Conservation (phyloP, 2,329 filamentous ascomycete species). For the Bipolaris gigantea region DNA sequence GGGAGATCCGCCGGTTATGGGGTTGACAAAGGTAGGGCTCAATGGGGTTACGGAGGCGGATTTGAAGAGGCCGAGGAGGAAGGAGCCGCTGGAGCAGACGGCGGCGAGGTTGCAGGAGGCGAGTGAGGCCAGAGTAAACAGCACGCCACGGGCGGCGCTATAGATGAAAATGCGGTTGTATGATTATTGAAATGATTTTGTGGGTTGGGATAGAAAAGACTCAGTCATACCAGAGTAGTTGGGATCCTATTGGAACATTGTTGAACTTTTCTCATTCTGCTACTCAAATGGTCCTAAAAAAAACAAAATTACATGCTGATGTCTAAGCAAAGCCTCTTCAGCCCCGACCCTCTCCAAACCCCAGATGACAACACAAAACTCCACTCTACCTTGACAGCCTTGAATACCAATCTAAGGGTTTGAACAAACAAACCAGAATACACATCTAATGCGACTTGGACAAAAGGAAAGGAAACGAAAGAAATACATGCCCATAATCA, state of each 20-base stretch:
- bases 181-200: not conserved
- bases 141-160: constrained; percentile 12
- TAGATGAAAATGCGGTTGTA: constrained; percentile 9
- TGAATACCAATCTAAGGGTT: not conserved
- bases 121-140: not conserved
- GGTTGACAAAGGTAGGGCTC: constrained; percentile 78
- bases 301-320: not conserved
- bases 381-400: too few species aligned
- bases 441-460: not conserved
- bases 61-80: constrained; percentile 76
- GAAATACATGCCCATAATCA: not conserved
- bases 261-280: not conserved
- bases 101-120: constrained; percentile 67
- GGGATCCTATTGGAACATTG: too few species aligned
- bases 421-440: not conserved
- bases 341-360: not conserved
- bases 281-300: too few species aligned
- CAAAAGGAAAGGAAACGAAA: not conserved
- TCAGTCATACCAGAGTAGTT: too few species aligned
- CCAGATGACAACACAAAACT: not conserved
- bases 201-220: not conserved
- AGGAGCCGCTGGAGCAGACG: constrained; percentile 59
- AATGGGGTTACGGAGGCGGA: constrained; percentile 80
- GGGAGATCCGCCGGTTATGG: constrained; percentile 86
- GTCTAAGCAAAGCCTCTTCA: not conserved